Evolutionary conservation across 2,329 filamentous ascomycete genomes (phyloP).

Genomic region (Trichophyton mentagrophytes): DNA sequence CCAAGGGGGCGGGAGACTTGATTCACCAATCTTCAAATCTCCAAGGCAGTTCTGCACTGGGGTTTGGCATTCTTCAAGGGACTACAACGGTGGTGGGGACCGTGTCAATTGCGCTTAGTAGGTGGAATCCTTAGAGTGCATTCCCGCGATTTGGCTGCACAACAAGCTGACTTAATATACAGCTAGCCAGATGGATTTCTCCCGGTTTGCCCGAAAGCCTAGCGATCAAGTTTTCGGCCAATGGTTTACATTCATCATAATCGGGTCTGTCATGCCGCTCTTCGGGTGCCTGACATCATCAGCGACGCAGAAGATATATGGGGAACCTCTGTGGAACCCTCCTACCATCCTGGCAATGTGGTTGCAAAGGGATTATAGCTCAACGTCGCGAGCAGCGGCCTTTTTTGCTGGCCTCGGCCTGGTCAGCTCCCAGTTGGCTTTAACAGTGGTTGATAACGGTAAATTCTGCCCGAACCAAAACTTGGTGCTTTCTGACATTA

Average conservation of each 20-base stretch:
- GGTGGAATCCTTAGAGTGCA: not conserved
- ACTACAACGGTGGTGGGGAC: slow-evolving; percentile 33
- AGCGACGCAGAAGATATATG: slow-evolving; percentile 23
- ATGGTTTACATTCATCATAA: slow-evolving; percentile 16
- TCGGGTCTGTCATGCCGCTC: not conserved
- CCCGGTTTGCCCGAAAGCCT: slow-evolving; percentile 30
- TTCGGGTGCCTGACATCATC: slow-evolving; percentile 27
- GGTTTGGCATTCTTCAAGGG: slow-evolving; percentile 28
- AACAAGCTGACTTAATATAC: not conserved
- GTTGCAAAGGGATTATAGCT: slow-evolving; percentile 22
- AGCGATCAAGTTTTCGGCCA: slow-evolving; percentile 34
- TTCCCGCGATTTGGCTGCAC: not conserved
- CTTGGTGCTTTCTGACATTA: not conserved
- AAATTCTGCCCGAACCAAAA: not conserved
- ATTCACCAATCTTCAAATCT: slow-evolving; percentile 3
- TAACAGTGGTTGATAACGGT: slow-evolving; percentile 31
- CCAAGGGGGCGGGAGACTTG: slow-evolving; percentile 7
- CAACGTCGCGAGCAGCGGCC: slow-evolving; percentile 30
- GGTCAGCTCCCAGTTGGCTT: slow-evolving; percentile 34
- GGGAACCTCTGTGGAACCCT: slow-evolving; percentile 33
- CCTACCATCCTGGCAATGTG: slow-evolving; percentile 30
- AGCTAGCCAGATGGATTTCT: slow-evolving; percentile 35
- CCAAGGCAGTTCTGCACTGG: slow-evolving; percentile 13
- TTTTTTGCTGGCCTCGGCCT: slow-evolving; percentile 38
- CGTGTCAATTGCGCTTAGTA: slow-evolving; percentile 33